phyloP scores from a whole-genome alignment of 495 filamentous ascomycete genomes.

The Podospora didyma region DNA sequence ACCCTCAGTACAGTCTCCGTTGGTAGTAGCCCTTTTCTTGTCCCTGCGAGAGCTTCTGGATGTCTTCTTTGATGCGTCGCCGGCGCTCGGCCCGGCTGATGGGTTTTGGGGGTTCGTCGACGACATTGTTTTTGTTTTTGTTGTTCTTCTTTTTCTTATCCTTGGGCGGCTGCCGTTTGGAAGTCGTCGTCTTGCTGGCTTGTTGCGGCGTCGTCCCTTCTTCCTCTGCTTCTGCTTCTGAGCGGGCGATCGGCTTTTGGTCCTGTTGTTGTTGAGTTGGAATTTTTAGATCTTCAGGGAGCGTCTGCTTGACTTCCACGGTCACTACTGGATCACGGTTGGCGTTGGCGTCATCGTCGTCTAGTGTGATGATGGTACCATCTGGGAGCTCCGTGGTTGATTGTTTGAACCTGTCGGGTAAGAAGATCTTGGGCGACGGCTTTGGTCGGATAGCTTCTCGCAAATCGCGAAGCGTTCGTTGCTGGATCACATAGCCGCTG shows the following conservation, averaged over 20 bases:
- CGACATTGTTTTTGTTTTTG: constrained; percentile 14
- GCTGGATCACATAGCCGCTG: constrained; percentile 51
- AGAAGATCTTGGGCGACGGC: constrained; percentile 40
- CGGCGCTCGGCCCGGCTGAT: constrained; percentile 47
- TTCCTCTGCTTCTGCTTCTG: not conserved
- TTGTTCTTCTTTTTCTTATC: constrained; percentile 5
- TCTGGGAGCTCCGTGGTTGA: constrained; percentile 35
- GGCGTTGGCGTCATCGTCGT: constrained; percentile 7
- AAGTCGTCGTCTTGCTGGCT: not conserved
- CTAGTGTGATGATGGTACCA: constrained; percentile 29
- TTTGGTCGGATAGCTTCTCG: constrained; percentile 43
- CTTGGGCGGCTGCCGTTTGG: too few relatives aligned
- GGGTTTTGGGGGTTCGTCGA: constrained; percentile 15
- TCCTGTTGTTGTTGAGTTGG: not conserved
- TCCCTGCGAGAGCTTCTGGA: constrained; percentile 38
- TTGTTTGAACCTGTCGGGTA: constrained; percentile 36
- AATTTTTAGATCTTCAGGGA: not conserved
- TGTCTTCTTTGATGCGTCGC: constrained; percentile 47
- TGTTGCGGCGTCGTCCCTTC: not conserved
- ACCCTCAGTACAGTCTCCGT: constrained; percentile 39
- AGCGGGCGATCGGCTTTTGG: not conserved
- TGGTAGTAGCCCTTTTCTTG: constrained; percentile 41
- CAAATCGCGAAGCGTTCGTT: constrained; percentile 48
- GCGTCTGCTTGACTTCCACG: not conserved
- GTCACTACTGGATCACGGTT: not conserved